Base-by-base conservation (phyloP, 805 yeast species). In the Saccharomycopsis lassenensis region DNA sequence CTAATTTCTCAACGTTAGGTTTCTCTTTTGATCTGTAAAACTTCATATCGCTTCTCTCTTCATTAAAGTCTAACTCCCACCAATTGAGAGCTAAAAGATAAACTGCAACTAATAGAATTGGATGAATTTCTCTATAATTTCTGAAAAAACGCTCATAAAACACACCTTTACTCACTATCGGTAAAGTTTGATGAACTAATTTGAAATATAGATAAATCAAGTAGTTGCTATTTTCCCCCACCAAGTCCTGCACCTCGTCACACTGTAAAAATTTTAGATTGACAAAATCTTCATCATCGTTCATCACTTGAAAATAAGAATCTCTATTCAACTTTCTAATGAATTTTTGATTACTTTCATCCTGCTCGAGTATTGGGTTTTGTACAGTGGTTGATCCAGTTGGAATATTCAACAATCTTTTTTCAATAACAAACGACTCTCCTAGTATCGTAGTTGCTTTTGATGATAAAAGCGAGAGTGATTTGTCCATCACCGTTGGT, bases 121-220 rank as follows among this genome's bases (percentile, higher is more conserved):
- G 59, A 26, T 54, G 52, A 28, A 53, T 49, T 33, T 53, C 57
- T 37, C 54, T 40, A 29, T 51, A 50, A 20, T 51, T 51, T 39
- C 57, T 40, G 4, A 50, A 43, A 37, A 51, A 53, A 33, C 53
- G 46, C 30, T 53, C 57, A 24, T 48, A 33, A 30, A 51, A 49
- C 1, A 50, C 55, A 10, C 46, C 46, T 29, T 49, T 47, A 11
- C 51, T 43, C 3, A 54, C 28, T 6, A 55, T 45, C 5, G 58
- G 58, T 3, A 51, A 39, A 5, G 46, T 38, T 7, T 53, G 50
- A 24, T 54, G 57, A 4, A 54, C 52, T 11, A 47, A 37, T 21
- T 44, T 47, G 37, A 52, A 49, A 36, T 43, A 55, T 11, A 52
- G 19, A 24, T 48, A 44, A 5, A 54, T 25, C 12, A 55, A 35